phyloP scores from a whole-genome alignment of 192 early-diverging fungal species.

The Backusella sp. region DNA sequence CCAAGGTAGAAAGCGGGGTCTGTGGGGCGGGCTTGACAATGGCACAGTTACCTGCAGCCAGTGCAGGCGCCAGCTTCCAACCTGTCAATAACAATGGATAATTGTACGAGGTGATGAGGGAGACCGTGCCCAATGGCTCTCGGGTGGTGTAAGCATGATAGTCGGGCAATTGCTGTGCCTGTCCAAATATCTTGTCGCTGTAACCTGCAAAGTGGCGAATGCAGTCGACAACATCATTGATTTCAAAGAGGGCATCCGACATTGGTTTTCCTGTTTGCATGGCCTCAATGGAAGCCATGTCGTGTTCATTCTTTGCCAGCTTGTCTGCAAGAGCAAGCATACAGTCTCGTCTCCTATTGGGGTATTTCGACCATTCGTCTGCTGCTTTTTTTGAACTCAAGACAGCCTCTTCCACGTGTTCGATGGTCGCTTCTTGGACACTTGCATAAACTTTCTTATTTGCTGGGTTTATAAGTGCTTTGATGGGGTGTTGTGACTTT shows the following conservation, averaged over 20 bases:
- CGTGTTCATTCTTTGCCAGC: conserved; percentile 37
- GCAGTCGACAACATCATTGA: conserved; percentile 53
- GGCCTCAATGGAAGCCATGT: conserved; percentile 46
- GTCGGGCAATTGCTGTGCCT: conserved; percentile 34
- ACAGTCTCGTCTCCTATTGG: conserved; percentile 39
- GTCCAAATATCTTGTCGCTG: conserved; percentile 54
- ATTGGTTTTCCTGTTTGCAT: conserved; percentile 55
- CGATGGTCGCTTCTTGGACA: conserved; percentile 8
- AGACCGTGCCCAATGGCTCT: conserved; percentile 68
- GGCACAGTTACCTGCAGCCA: conserved; percentile 67
- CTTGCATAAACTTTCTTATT: not conserved
- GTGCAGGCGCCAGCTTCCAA: conserved; percentile 78
- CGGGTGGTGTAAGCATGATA: conserved; percentile 44
- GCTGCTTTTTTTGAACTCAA: not conserved
- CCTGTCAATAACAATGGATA: conserved; percentile 60
- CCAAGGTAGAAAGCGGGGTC: conserved; percentile 56
- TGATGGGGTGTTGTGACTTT: not conserved
- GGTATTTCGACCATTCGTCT: not conserved
- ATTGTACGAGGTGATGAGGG: conserved; percentile 72
- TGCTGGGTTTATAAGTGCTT: not conserved
- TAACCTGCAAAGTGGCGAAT: conserved; percentile 76
- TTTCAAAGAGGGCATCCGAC: conserved; percentile 44
- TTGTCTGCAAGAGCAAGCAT: conserved; percentile 41
- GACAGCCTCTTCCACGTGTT: conserved; percentile 14
- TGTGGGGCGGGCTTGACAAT: conserved; percentile 60